These are phyloP conservation scores for Rhizopus microsporus DNA, from an alignment of 371 early-diverging fungal genomes.

Conservation along the genomic window DNA sequence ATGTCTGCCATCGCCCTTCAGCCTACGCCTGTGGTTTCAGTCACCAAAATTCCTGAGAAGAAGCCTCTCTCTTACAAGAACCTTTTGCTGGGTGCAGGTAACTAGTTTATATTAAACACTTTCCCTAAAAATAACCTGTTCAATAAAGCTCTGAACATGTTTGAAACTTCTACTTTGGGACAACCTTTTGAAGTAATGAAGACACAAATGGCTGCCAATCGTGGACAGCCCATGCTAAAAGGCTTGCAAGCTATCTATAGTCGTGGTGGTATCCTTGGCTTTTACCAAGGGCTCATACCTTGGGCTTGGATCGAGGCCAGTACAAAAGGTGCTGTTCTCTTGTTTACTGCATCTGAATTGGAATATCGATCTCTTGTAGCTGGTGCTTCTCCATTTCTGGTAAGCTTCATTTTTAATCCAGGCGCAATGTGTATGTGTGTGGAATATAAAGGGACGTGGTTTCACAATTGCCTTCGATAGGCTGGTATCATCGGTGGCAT, in stretches of 20 bases:
- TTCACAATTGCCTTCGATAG: constrained; percentile 18
- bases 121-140: background rate
- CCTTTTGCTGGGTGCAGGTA: constrained; percentile 64
- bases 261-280: constrained; percentile 81
- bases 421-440: constrained; percentile 9
- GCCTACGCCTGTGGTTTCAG: constrained; percentile 33
- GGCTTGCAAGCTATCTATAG: constrained; percentile 70
- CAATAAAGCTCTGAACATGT: constrained; percentile 61
- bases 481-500: constrained; percentile 92
- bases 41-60: constrained; percentile 22
- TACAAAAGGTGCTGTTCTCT: constrained; percentile 93
- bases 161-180: constrained; percentile 87
- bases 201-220: constrained; percentile 87
- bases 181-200: constrained; percentile 93
- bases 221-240: constrained; percentile 66
- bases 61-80: constrained; percentile 67
- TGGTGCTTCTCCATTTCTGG: constrained; percentile 63
- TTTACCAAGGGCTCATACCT: constrained; percentile 80
- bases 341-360: constrained; percentile 93
- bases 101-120: constrained; percentile 8
- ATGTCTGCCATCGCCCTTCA: constrained; percentile 17
- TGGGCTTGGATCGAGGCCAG: constrained; percentile 94
- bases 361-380: constrained; percentile 71
- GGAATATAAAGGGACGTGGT: background rate
- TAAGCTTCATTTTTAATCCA: constrained; percentile 16